Evolutionary conservation across 2,329 filamentous ascomycete species (phyloP), one percentile per base, ranked within the genome.

Genomic region (Colletotrichum liaoningense): DNA sequence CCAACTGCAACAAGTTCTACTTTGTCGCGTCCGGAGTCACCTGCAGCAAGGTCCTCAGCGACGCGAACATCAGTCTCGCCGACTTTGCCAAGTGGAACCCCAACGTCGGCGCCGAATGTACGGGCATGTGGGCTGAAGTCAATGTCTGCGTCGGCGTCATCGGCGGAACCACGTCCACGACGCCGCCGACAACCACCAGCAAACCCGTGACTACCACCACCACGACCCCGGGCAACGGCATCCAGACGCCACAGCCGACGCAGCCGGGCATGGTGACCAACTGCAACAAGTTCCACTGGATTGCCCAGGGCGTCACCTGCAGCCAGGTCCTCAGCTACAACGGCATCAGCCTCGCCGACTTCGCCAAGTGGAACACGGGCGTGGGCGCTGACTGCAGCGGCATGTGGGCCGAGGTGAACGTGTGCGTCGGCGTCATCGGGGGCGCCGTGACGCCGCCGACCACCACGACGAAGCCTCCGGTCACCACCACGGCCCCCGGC

Each of bases 81-180:
- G 62, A 81, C 14, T 77, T 83, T 33, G 75, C 16, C 5, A 58
- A 30, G 28, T 78, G 76, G 78, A 79, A 78, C 46, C 22, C 35
- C 8, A 24, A 6, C 26, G 63, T 71, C 11, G 24, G 22, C 5
- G 52, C n/a, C 7, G 63, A 62, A 3, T 71, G 68, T 30, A 26
- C 62, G 4, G 68, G 68, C 22, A 55, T 71, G 38, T 71, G 68
- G 68, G 68, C 63, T 4, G 12, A 38, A 5, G 68, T 71, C 38
- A 33, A 71, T n/a, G 54, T 67, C 6, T 71, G 68, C 26, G 68
- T 71, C 5, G 58, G 66, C n/a, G 42, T 63, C 24, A 63, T 63
- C 19, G 28, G 63, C 2, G 63, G 63, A 11, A 8, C 26, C 22
- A 71, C 67, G 33, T 68, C 77, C 52, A 67, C 56, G 8, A 77